phyloP scores from a whole-genome alignment of 257 asterid species.

The Nicotiana tabacum region DNA sequence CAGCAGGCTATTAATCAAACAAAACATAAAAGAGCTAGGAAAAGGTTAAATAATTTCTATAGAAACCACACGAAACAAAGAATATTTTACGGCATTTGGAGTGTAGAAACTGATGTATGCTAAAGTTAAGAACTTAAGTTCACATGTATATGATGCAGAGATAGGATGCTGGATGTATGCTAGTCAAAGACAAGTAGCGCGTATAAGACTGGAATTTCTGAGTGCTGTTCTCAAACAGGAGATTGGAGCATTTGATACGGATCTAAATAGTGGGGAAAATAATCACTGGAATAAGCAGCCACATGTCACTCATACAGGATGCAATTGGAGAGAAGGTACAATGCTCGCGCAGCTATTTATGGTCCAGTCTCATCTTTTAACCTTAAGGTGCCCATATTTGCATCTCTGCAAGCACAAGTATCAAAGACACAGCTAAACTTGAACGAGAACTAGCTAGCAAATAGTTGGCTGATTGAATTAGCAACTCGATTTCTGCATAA shows the following conservation, averaged over 20 bases:
- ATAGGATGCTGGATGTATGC: conserved; percentile 89
- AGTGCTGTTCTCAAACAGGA: conserved; percentile 65
- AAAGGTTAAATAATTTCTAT: no score
- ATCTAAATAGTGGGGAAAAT: conserved; percentile 65
- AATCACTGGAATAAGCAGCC: conserved; percentile 58
- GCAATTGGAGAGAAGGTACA: conserved; percentile 86
- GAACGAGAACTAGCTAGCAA: no score
- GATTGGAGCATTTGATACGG: conserved; percentile 69
- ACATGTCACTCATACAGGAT: conserved; percentile 71
- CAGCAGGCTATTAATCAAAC: no score
- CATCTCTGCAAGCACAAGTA: no score
- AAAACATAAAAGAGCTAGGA: no score
- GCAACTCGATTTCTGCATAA: no score
- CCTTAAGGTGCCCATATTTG: no score
- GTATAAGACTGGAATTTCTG: conserved; percentile 52
- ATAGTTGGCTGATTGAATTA: no score
- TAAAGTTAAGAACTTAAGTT: background rate
- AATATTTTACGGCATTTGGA: background rate
- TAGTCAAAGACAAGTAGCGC: conserved; percentile 69
- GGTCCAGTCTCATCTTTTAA: background rate
- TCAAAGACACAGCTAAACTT: no score
- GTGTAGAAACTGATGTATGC: background rate
- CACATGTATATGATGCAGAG: conserved; percentile 41
- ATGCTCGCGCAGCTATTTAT: background rate
- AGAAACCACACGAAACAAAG: no score